These are phyloP conservation scores for Suillus cothurnatus DNA, from an alignment of 768 basidiomycete species.

Conservation along the genomic window DNA sequence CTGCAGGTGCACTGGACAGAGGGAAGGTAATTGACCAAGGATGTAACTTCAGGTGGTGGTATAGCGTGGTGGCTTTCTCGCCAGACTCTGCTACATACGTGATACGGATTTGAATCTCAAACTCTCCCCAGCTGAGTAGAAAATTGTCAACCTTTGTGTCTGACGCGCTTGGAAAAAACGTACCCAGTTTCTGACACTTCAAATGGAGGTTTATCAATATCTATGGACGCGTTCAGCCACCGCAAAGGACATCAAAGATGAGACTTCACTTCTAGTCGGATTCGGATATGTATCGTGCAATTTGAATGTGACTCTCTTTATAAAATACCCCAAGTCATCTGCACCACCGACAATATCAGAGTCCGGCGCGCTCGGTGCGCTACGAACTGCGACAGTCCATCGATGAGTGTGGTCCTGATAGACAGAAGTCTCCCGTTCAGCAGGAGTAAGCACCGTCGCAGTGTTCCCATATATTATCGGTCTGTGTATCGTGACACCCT, in stretches of 20 bases:
- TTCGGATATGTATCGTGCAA: slow-evolving; percentile 95
- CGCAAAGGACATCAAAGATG: not conserved
- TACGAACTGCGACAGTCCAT: slow-evolving; percentile 96
- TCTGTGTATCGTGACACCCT: slow-evolving; percentile 88
- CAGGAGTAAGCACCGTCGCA: slow-evolving; percentile 72
- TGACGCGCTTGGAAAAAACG: slow-evolving; percentile 17
- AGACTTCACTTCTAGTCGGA: slow-evolving; percentile 80
- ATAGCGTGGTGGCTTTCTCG: slow-evolving; percentile 85
- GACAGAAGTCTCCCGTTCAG: slow-evolving; percentile 61
- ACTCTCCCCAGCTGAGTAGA: slow-evolving; percentile 90
- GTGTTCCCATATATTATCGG: slow-evolving; percentile 97
- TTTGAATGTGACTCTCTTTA: slow-evolving; percentile 97
- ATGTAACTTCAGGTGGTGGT: slow-evolving; percentile 95
- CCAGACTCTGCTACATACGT: slow-evolving; percentile 87
- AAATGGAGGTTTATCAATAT: slow-evolving; percentile 91
- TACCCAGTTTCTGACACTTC: slow-evolving; percentile 96
- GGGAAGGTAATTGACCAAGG: slow-evolving; percentile 65
- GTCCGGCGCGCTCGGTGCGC: slow-evolving; percentile 74
- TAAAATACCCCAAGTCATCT: slow-evolving; percentile 88
- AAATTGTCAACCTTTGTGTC: not conserved
- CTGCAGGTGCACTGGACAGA: slow-evolving; percentile 11
- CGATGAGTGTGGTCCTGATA: slow-evolving; percentile 86
- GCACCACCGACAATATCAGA: slow-evolving; percentile 84
- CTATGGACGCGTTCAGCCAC: slow-evolving; percentile 40
- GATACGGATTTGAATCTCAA: slow-evolving; percentile 92